Percentiles rank a stretch among this genome's conserved stretches.
Evolutionary conservation across 768 basidiomycete species (phyloP).

Genomic region (Tylopilus vinaceipallidus): DNA sequence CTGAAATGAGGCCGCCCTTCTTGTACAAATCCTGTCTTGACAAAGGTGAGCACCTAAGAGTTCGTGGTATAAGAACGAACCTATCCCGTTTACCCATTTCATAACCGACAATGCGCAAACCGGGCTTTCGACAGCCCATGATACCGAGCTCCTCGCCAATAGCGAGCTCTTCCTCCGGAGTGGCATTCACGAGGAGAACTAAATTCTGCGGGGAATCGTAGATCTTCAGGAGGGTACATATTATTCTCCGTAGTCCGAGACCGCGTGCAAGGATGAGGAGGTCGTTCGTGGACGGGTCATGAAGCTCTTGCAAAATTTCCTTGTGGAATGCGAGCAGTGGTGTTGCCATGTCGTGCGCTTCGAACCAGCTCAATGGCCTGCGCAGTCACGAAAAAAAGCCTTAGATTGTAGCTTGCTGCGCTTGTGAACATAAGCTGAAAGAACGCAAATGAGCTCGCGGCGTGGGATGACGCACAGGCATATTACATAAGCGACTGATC

Average conservation of each 20-base stretch:
- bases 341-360: constrained; percentile 19
- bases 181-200: constrained; percentile 80
- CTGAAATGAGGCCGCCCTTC: constrained; percentile 83
- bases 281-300: constrained; percentile 73
- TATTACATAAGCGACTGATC: too few species aligned
- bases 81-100: constrained; percentile 80
- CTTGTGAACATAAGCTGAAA: too few species aligned
- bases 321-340: constrained; percentile 65
- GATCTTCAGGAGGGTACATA: constrained; percentile 88
- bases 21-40: constrained; percentile 81
- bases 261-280: constrained; percentile 84
- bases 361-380: constrained; percentile 1
- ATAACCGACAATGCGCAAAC: constrained; percentile 77
- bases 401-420: constrained; percentile 5
- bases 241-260: constrained; percentile 77
- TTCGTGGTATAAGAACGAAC: constrained; percentile 39
- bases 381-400: not conserved
- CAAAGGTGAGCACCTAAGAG: constrained; percentile 9
- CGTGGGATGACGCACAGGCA: too few species aligned
- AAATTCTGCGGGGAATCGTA: constrained; percentile 86
- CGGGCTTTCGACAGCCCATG: constrained; percentile 87
- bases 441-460: too few species aligned
- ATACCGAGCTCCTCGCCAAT: constrained; percentile 92
- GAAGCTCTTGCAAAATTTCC: constrained; percentile 61
- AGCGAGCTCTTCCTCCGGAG: constrained; percentile 83